These are phyloP conservation scores for Tricholomella constricta DNA, from an alignment of 768 basidiomycete genomes.

Conservation along the genomic window DNA sequence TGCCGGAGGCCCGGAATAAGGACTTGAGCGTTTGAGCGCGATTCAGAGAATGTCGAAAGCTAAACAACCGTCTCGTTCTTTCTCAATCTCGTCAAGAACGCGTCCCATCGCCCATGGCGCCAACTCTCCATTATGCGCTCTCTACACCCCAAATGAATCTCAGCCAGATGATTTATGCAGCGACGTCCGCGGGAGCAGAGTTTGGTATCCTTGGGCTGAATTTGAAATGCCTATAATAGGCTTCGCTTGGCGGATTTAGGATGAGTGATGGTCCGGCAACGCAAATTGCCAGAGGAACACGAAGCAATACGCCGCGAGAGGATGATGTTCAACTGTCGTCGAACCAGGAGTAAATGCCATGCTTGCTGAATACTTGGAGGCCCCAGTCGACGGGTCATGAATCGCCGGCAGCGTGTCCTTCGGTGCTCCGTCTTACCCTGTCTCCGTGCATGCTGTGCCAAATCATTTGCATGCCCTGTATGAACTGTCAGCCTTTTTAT, in stretches of 20 bases:
- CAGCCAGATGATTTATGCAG: constrained; percentile 26
- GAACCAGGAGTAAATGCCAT: constrained; percentile 37
- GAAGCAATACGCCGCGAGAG: neutral
- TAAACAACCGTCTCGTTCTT: neutral
- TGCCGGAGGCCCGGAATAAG: no score
- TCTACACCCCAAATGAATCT: constrained; percentile 32
- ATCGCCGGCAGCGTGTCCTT: constrained; percentile 45
- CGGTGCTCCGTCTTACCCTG: neutral
- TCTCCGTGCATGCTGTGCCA: neutral
- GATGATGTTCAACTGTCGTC: constrained; percentile 19
- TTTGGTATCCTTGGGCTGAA: constrained; percentile 25
- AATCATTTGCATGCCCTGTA: neutral
- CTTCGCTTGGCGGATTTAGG: constrained; percentile 34
- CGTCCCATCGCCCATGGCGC: constrained; percentile 35
- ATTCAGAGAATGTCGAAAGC: no score
- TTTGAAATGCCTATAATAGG: constrained; percentile 33
- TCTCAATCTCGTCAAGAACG: neutral
- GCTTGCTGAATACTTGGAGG: constrained; percentile 38
- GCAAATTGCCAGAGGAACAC: constrained; percentile 16
- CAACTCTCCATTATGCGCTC: constrained; percentile 37
- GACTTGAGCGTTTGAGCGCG: no score
- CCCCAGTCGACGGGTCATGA: constrained; percentile 37
- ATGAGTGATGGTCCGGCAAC: constrained; percentile 18
- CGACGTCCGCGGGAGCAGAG: constrained; percentile 25
- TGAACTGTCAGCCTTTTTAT: no score